Conservation (phyloP, 805 yeast genomes). For the Candida montana region DNA sequence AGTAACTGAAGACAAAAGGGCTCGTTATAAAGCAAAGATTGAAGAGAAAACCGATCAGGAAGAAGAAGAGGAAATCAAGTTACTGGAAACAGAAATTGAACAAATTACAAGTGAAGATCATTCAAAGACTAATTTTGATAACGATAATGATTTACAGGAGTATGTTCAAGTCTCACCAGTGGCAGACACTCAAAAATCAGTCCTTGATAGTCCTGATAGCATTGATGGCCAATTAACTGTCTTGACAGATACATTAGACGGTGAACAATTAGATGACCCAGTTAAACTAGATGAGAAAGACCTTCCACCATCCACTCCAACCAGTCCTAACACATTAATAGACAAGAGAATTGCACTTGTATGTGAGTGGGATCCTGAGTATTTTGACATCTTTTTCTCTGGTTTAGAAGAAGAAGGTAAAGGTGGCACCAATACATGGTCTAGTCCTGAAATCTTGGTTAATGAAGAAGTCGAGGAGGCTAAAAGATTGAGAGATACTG, state of each 20-base stretch:
- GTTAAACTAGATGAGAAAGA: background rate
- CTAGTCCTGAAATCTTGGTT: slow-evolving; percentile 39
- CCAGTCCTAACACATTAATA: slow-evolving; percentile 17
- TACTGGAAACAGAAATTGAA: no score
- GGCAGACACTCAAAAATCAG: background rate
- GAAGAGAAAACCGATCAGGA: background rate
- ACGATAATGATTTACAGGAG: slow-evolving; percentile 2
- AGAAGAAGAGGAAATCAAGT: background rate
- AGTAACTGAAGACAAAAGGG: slow-evolving; percentile 24
- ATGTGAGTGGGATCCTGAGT: slow-evolving; percentile 60
- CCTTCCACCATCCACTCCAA: background rate
- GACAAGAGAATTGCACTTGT: slow-evolving; percentile 38
- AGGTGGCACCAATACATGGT: slow-evolving; percentile 54
- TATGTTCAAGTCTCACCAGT: slow-evolving; percentile 8
- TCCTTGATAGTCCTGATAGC: slow-evolving; percentile 4
- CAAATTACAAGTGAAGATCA: background rate
- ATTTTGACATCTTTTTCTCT: slow-evolving; percentile 48
- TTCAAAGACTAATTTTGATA: background rate
- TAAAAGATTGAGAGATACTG: slow-evolving; percentile 27
- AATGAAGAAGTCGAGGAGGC: slow-evolving; percentile 53
- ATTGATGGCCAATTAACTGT: slow-evolving; percentile 4
- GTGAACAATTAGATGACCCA: background rate
- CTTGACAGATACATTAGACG: slow-evolving; percentile 4
- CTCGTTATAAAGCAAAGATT: slow-evolving; percentile 26
- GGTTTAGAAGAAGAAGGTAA: slow-evolving; percentile 39